Conservation (phyloP, 495 filamentous ascomycete genomes). For the Sordaria brevicollis region DNA sequence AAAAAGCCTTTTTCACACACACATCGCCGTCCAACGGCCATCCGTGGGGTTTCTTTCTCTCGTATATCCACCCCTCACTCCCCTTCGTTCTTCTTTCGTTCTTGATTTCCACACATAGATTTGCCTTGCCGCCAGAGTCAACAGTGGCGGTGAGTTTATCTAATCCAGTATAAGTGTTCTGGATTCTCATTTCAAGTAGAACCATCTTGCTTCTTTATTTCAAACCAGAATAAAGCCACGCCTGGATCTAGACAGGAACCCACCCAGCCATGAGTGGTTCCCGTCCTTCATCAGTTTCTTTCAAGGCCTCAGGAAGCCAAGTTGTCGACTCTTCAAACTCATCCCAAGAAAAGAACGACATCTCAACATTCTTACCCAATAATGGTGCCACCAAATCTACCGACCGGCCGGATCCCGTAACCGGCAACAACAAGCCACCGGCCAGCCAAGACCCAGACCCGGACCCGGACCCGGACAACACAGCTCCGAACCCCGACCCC, state of each 20-base stretch:
- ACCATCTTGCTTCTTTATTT: background rate
- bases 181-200: background rate
- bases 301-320: background rate
- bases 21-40: background rate
- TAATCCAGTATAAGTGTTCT: background rate
- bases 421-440: no score
- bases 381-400: background rate
- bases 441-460: background rate
- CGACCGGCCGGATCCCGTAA: no score
- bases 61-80: background rate
- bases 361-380: background rate
- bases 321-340: background rate
- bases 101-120: background rate
- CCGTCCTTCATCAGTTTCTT: background rate
- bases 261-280: background rate
- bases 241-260: background rate
- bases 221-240: background rate
- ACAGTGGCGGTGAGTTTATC: background rate
- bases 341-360: background rate
- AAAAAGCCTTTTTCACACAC: background rate
- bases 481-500: background rate
- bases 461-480: background rate
- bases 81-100: background rate
- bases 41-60: background rate
- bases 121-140: background rate